Evolutionary conservation across 257 asterid genomes (phyloP).

Genomic region (Voacanga thouarsii): DNA sequence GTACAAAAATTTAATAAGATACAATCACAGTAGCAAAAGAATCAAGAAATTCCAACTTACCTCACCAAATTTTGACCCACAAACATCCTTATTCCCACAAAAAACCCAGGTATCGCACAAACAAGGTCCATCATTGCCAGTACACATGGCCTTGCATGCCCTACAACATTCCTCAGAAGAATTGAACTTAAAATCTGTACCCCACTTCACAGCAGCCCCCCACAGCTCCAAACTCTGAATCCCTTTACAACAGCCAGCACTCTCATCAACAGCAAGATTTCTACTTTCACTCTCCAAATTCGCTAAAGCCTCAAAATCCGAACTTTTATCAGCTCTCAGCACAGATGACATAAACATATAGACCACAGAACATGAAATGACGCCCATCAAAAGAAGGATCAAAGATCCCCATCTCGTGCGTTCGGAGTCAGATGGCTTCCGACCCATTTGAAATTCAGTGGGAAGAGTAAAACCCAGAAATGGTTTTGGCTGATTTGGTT

Average conservation of each 20-base stretch:
- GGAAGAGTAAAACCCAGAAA: constrained; percentile 31
- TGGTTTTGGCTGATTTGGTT: constrained; percentile 11
- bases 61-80: constrained; percentile 86
- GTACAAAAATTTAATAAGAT: background rate
- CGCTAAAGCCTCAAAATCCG: constrained; percentile 26
- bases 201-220: constrained; percentile 97
- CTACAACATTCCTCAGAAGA: constrained; percentile 65
- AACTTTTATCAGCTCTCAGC: constrained; percentile 29
- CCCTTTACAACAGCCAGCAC: constrained; percentile 73
- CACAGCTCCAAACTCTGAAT: constrained; percentile 71
- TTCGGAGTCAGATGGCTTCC: constrained; percentile 64
- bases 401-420: constrained; percentile 53
- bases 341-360: constrained; percentile 64
- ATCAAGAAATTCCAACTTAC: constrained; percentile 32
- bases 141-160: constrained; percentile 81
- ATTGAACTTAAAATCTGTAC: constrained; percentile 79
- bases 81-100: constrained; percentile 71
- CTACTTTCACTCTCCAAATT: constrained; percentile 19
- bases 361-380: constrained; percentile 58
- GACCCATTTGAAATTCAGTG: constrained; percentile 54
- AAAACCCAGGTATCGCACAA: constrained; percentile 94
- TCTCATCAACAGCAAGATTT: constrained; percentile 21
- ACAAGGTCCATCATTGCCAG: constrained; percentile 79
- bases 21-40: background rate
- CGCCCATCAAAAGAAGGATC: constrained; percentile 67